Evolutionary conservation across 1,284 basidiomycete species (phyloP).

Genomic region (Cutaneotrichosporon spelunceum): DNA sequence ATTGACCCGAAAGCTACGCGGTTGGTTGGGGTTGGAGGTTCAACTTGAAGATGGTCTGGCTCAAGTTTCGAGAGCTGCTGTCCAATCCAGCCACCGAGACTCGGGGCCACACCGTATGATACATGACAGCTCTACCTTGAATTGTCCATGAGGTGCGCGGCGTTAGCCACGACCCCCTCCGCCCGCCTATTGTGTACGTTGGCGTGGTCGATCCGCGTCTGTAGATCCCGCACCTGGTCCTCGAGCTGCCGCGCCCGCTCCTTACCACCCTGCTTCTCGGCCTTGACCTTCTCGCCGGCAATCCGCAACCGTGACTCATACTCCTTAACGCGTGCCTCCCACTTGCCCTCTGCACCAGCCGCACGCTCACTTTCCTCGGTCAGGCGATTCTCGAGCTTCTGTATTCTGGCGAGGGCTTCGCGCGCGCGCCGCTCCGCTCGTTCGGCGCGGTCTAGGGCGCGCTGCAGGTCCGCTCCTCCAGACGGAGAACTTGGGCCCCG

Average conservation of each 20-base stretch:
- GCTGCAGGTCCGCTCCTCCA: slow-evolving; percentile 56
- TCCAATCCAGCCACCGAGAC: not conserved
- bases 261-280: slow-evolving; percentile 91
- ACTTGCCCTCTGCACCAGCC: slow-evolving; percentile 70
- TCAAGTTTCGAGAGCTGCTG: not conserved
- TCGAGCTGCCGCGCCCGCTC: slow-evolving; percentile 61
- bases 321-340: slow-evolving; percentile 89
- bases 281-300: slow-evolving; percentile 90
- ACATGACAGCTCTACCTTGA: slow-evolving; percentile 8
- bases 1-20: too few relatives aligned
- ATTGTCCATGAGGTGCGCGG: slow-evolving; percentile 33
- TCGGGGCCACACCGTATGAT: not conserved
- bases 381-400: slow-evolving; percentile 76
- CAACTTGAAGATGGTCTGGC: too few relatives aligned
- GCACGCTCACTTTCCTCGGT: slow-evolving; percentile 68
- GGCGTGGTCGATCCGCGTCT: slow-evolving; percentile 42
- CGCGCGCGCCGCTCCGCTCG: slow-evolving; percentile 78
- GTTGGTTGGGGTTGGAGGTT: too few relatives aligned
- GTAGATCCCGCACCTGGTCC: slow-evolving; percentile 48
- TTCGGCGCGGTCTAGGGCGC: slow-evolving; percentile 67
- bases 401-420: slow-evolving; percentile 76
- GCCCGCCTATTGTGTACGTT: slow-evolving; percentile 39
- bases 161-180: slow-evolving; percentile 43
- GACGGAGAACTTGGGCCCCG: slow-evolving; percentile 28
- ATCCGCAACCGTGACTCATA: slow-evolving; percentile 77